Evolutionary conservation across 257 asterid species (phyloP), one percentile per base, ranked within the genome.

Genomic region (Mitragyna speciosa): DNA sequence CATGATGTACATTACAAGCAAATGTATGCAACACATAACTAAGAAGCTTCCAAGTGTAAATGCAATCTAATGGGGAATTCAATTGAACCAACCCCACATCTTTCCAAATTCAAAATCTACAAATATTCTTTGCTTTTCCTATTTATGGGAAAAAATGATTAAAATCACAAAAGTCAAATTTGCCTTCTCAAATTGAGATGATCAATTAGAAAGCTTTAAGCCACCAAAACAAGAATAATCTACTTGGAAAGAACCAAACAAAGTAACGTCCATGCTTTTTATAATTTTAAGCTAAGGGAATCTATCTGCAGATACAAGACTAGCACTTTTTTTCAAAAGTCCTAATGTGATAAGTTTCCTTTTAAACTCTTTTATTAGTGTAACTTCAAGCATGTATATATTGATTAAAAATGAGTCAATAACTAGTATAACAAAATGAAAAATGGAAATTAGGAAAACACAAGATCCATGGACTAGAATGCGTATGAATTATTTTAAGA

Each of bases 1-100:
- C 49, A 80, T 76, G 47, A 66, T 28, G 39, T 47, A 49, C 64
- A 70, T 12, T 66, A 19, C 72, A 85, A 80, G n/a, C n/a, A n/a
- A n/a, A n/a, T n/a, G n/a, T n/a, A n/a, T n/a, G 56, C 49, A 43
- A 8, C 24, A 12, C 41, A 33, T 33, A 39, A n/a, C 16, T n/a
- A 69, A 17, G 22, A 54, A 54, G 20, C 39, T 33, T 16, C 49
- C 48, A 59, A 7, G 28, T 36, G 74, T 41, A 36, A 28, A 71
- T 16, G 5, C 49, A n/a, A 20, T 26, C 16, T 61, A 61, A 61
- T 61, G 3, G 5, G 36, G 36, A 61, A n/a, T 10, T 4, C 1
- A 61, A n/a, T n/a, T 33, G 68, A 61, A 61, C 20, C 12, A n/a
- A 72, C 48, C 10, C 5, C 26, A 45, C 75, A 47, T 45, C 63